Evolutionary conservation across 495 filamentous ascomycete genomes (phyloP), one percentile per base, ranked within the genome.

Genomic region (Penicillium dipodomyicola): DNA sequence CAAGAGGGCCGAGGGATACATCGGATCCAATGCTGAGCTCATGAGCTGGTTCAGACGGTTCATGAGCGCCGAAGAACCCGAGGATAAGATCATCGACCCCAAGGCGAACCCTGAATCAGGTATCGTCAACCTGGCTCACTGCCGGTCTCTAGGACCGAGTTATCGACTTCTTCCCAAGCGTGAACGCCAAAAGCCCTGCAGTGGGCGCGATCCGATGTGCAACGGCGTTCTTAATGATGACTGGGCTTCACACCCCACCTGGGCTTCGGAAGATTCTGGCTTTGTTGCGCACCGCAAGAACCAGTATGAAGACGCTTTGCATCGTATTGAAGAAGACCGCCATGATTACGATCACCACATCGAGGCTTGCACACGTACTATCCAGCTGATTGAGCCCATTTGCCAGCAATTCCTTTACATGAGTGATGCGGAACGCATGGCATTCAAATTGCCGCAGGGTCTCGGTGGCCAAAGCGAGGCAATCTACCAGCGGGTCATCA

Each of bases 311-410:
- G 95, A 99, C 67, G 85, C 85, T 33, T 82, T 97, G 37, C 95
- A 97, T 63, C 84, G 94, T 15, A 96, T 97, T 58, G 95, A 99
- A 72, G 95, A 99, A 67, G 95, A 99, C 66, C 85, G 95, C 14
- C 95, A 99, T 67, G 95, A 99, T 68, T 99, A 99, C 68, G 95
- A 99, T 67, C 95, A 92, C 71, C 94, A 96, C 71, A 95, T 99
- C 54, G 95, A 97, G 72, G 90, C 91, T 12, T 96, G 92, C 64
- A 81, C 82, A 22, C 89, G 95, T 52, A 96, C 92, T 27, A 93
- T 99, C 59, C 92, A 97, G 68, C 82, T 97, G 3, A 84, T 99
- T 14, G 92, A 97, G 68, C 95, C 95, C 0, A 90, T 97, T 52
- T 91, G 89, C 0, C 89, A 95, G 63, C 86, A 93, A 61, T 90